Percentiles rank a stretch among this genome's conserved stretches.
Evolutionary conservation across 192 early-diverging fungal species (phyloP).

Genomic region (Coemansia sp.): DNA sequence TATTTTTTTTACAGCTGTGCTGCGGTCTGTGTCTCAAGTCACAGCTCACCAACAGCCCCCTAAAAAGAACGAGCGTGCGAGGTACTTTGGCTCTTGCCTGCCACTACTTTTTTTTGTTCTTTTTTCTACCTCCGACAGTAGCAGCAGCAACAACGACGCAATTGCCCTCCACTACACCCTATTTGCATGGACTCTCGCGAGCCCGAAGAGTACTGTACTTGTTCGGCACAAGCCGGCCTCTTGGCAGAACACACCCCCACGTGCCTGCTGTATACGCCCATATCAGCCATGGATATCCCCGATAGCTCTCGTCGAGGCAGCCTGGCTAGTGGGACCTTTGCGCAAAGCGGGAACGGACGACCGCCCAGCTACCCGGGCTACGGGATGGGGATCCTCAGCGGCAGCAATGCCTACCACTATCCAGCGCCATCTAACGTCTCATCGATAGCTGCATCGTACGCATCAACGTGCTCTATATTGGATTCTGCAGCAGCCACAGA

Average conservation of each 20-base stretch:
- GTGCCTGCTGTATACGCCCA: slow-evolving; percentile 48
- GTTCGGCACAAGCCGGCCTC: slow-evolving; percentile 32
- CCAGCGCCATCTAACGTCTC: slow-evolving; percentile 46
- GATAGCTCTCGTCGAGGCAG: slow-evolving; percentile 31
- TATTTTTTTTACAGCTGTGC: not conserved
- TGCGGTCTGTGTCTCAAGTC: not conserved
- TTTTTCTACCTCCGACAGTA: slow-evolving; percentile 1
- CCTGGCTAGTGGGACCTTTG: slow-evolving; percentile 14
- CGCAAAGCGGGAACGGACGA: slow-evolving; percentile 14
- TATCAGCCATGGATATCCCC: slow-evolving; percentile 46
- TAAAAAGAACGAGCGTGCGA: not conserved
- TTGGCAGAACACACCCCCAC: slow-evolving; percentile 46
- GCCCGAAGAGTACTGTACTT: slow-evolving; percentile 47
- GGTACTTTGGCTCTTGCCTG: not conserved
- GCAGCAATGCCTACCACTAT: slow-evolving; percentile 27
- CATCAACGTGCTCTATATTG: slow-evolving; percentile 51
- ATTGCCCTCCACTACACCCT: not conserved
- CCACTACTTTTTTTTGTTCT: not conserved
- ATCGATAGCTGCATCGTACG: slow-evolving; percentile 48
- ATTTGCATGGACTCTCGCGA: slow-evolving; percentile 39
- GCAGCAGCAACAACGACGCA: not conserved
- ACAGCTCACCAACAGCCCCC: not conserved
- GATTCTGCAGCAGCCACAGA: slow-evolving; percentile 51
- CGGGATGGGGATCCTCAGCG: slow-evolving; percentile 31
- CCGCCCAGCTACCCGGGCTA: slow-evolving; percentile 44